These are phyloP conservation scores for Colletotrichum falcatum DNA, from an alignment of 2,329 filamentous ascomycete species.

Conservation along the genomic window DNA sequence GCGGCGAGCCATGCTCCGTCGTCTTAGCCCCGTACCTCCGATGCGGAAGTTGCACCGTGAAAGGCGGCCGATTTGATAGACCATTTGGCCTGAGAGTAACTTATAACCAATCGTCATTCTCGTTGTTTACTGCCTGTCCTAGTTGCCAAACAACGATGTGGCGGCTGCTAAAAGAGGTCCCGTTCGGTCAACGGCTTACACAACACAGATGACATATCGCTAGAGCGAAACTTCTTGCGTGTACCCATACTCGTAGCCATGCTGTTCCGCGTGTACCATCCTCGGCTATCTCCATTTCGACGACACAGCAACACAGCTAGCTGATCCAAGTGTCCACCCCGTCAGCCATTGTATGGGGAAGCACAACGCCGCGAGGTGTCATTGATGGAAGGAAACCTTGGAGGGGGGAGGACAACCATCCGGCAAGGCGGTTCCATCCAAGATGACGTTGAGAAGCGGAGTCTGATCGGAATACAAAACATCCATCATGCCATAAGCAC, in stretches of 20 bases:
- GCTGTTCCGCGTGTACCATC: constrained; percentile 7
- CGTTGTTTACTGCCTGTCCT: neutral
- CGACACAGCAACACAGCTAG: neutral
- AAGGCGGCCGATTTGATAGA: neutral
- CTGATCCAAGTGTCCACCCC: constrained; percentile 26
- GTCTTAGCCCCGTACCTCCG: constrained; percentile 25
- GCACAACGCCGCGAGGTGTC: neutral
- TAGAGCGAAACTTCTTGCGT: neutral
- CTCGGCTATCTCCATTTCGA: constrained; percentile 15
- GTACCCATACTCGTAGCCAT: neutral
- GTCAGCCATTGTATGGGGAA: neutral
- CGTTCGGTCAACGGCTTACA: neutral
- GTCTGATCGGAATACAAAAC: constrained; percentile 18
- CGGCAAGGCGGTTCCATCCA: constrained; percentile 14
- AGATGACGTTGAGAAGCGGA: neutral
- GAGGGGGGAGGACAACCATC: constrained; percentile 33
- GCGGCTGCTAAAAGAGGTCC: neutral
- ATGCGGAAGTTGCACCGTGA: constrained; percentile 20
- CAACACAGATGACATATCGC: neutral
- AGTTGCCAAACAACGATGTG: neutral
- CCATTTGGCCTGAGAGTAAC: neutral
- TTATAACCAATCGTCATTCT: neutral
- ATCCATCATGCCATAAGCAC: constrained; percentile 31
- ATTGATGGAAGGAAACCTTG: constrained; percentile 38
- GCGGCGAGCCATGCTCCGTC: constrained; percentile 36